Evolutionary conservation across 371 early-diverging fungal species (phyloP).

Genomic region (Cokeromyces recurvatus): DNA sequence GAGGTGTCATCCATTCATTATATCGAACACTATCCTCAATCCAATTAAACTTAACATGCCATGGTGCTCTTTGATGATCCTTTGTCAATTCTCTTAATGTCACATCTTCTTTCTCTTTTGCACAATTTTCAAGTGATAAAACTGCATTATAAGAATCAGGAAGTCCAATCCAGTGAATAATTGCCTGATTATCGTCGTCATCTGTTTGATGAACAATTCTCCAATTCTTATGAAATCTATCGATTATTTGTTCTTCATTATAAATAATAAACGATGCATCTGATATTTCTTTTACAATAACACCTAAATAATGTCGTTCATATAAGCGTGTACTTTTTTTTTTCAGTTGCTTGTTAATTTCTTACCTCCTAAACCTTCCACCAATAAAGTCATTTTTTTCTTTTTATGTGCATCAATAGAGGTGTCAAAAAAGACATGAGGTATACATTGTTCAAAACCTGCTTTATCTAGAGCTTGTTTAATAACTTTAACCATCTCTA

Average conservation of each 20-base stretch:
- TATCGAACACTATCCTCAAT: slow-evolving; percentile 61
- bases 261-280: slow-evolving; percentile 63
- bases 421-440: slow-evolving; percentile 42
- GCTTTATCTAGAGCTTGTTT: slow-evolving; percentile 26
- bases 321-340: background rate
- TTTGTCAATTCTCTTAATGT: slow-evolving; percentile 7
- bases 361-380: slow-evolving; percentile 50
- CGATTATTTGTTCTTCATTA: slow-evolving; percentile 10
- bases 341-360: no score
- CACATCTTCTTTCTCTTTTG: slow-evolving; percentile 6
- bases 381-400: slow-evolving; percentile 25
- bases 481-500: slow-evolving; percentile 42
- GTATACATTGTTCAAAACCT: slow-evolving; percentile 31
- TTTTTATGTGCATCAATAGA: slow-evolving; percentile 38
- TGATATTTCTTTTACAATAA: slow-evolving; percentile 22
- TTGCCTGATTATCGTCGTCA: slow-evolving; percentile 42
- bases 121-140: slow-evolving; percentile 23
- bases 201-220: slow-evolving; percentile 16
- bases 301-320: no score
- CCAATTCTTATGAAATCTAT: slow-evolving; percentile 10
- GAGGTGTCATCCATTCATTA: slow-evolving; percentile 75
- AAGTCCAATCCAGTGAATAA: slow-evolving; percentile 69
- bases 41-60: slow-evolving; percentile 66
- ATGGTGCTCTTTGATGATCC: slow-evolving; percentile 37
- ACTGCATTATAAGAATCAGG: slow-evolving; percentile 76